Base-by-base conservation (phyloP, 2,329 filamentous ascomycete genomes). In the Curvularia spicifera region DNA sequence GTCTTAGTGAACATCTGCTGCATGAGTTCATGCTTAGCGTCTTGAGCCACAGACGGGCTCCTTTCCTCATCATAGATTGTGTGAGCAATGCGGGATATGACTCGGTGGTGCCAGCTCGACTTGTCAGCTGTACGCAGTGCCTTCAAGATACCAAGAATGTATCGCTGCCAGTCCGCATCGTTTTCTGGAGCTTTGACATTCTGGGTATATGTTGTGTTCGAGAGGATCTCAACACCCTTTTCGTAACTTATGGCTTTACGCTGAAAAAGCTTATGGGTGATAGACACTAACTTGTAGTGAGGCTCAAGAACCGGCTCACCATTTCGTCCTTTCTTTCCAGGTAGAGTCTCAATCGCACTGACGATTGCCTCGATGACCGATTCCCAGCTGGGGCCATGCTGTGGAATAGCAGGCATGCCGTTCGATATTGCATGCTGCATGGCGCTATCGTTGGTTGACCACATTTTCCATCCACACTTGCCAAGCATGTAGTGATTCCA, bases 61-160 rank as follows among this genome's bases (percentile, higher is more conserved):
- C 80, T 79, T 2, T 78, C 73, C 40, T 84, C 83, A 56, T 88
- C 82, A 64, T 86, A 89, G 6, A 89, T 78, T 40, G 89, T 81
- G 63, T 84, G 83, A 5, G 87, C 87, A 61, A 85, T 88, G 24
- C 93, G 87, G 71, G 89, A 88, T 52, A 92, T 91, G 79, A 97
- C 93, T 20, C 93, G 89, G 74, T 97, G 93, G 71, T 97, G 93
- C 93, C 93, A 97, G 69, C 95, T 94, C 0, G 91, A 90, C 80
- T 96, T 96, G 77, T 97, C 93, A 60, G 92, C 92, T 35, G 78
- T 78, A 53, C 85, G 83, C 52, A 89, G 76, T 31, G 80, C 81
- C 66, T 84, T 85, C 48, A 89, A 75, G 0, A 88, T 85, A 83
- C 77, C 86, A 13, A 89, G 75, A 43, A 89, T 85, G 66, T 91